These are phyloP conservation scores for Neurospora sp. DNA, from an alignment of 495 filamentous ascomycete species.

Conservation along the genomic window DNA sequence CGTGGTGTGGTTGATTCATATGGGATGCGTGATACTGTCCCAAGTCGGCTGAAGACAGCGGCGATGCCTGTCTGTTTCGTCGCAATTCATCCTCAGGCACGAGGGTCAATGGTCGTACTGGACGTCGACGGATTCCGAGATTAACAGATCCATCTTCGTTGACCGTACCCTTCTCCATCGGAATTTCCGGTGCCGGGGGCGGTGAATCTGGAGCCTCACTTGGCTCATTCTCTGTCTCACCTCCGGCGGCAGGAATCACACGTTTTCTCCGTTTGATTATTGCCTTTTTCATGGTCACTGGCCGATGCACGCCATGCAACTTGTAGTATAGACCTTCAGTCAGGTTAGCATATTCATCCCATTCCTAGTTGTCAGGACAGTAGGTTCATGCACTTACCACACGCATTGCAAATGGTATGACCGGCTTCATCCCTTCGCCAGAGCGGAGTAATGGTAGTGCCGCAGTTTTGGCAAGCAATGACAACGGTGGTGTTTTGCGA, in stretches of 20 bases:
- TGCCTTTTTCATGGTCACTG: constrained; percentile 93
- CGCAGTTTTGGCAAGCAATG: constrained; percentile 94
- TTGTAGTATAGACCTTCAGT: constrained; percentile 85
- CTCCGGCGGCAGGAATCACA: constrained; percentile 69
- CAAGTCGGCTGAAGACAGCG: constrained; percentile 26
- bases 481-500: constrained; percentile 59
- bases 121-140: constrained; percentile 46
- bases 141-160: constrained; percentile 49
- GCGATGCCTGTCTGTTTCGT: constrained; percentile 26
- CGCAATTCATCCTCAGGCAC: constrained; percentile 37
- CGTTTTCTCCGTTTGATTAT: constrained; percentile 94
- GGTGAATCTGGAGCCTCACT: constrained; percentile 35
- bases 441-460: constrained; percentile 89
- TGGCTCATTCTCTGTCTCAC: constrained; percentile 30
- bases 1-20: constrained; percentile 18
- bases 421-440: constrained; percentile 94
- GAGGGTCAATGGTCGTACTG: constrained; percentile 27
- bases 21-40: constrained; percentile 37
- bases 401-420: constrained; percentile 97
- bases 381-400: constrained; percentile 56
- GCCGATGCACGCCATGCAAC: constrained; percentile 84
- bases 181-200: constrained; percentile 25
- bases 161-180: constrained; percentile 35
- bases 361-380: no score
- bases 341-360: constrained; percentile 7